Evolutionary conservation across 2,329 filamentous ascomycete genomes (phyloP), one percentile per base, ranked within the genome.

Genomic region (Pseudovirgaria hyperparasitica): DNA sequence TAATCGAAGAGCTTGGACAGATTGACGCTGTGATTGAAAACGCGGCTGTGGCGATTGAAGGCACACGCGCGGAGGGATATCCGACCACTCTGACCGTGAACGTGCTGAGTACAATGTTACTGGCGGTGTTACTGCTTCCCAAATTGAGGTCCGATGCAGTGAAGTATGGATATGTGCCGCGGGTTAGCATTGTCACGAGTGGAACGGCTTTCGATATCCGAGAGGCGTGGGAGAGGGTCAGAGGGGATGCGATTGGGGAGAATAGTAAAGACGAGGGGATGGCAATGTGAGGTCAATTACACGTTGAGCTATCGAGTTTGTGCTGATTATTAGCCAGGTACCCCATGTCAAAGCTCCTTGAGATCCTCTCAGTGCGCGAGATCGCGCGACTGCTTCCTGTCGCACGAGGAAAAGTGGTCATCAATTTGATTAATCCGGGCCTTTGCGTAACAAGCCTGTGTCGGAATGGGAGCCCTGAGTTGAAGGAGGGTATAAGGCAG

Each of bases 371-470:
- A 9, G 29, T 42, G 0, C 36, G 46, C 8, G 43, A 39, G 2
- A 41, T 51, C 12, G 41, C 41, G 14, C 25, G 38, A 18, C 23
- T 31, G 10, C 28, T 34, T 11, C n/a, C 42, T 2, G 30, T 39
- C 0, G 19, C 27, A 2, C 16, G 35, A 3, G 29, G 46, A 3
- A 42, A 46, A 3, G 44, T 56, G 5, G 43, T 48, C 1, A 32
- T 55, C 17, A 51, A 52, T 21, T 32, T 30, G 12, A 31, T 52
- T 4, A 51, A 42, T n/a, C 52, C 54, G 2, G 52, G 54, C 2
- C 34, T 45, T 0, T 55, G 52, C 35, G 29, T 35, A 18, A 43
- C 34, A 21, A 36, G 44, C 21, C 26, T 51, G 7, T 37, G 45
- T 27, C 36, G 46, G 7, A 41, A 50, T 19, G 36, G 39, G 7